A percentile compares a stretch with the other conserved stretches of the same genome.
Conservation (phyloP, 2,329 filamentous ascomycete genomes). For the Alternaria arbusti region DNA sequence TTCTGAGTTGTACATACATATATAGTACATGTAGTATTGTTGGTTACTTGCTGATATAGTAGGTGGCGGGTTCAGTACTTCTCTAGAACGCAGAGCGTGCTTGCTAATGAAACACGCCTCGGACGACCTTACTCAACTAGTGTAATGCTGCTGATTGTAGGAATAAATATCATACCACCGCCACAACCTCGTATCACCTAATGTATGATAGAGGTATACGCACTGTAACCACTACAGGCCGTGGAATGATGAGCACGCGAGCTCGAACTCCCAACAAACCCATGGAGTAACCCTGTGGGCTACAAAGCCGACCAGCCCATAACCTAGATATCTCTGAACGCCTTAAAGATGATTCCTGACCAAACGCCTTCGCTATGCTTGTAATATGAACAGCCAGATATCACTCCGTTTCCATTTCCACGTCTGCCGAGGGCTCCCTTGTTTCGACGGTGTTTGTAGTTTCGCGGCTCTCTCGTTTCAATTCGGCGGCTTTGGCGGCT, state of each 20-base stretch:
- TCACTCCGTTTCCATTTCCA: conserved; percentile 36
- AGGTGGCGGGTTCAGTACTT: not conserved
- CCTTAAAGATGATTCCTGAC: conserved; percentile 18
- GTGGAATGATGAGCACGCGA: not conserved
- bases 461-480: conserved; percentile 29
- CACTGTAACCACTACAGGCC: not conserved
- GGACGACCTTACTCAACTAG: not conserved
- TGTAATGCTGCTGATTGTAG: not conserved
- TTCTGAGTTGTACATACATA: not conserved
- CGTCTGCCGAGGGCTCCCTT: conserved; percentile 28
- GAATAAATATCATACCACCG: not conserved
- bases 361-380: conserved; percentile 48
- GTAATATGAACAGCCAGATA: conserved; percentile 12
- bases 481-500: conserved; percentile 32
- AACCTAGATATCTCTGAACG: conserved; percentile 4
- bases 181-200: not conserved
- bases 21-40: not conserved
- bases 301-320: not conserved
- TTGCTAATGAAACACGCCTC: not conserved
- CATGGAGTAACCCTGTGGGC: not conserved
- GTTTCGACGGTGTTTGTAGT: conserved; percentile 22
- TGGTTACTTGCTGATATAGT: not conserved
- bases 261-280: not conserved
- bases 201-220: not conserved
- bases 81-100: not conserved